phyloP scores from a whole-genome alignment of 1,284 basidiomycete species.

The Trametes polyzona region DNA sequence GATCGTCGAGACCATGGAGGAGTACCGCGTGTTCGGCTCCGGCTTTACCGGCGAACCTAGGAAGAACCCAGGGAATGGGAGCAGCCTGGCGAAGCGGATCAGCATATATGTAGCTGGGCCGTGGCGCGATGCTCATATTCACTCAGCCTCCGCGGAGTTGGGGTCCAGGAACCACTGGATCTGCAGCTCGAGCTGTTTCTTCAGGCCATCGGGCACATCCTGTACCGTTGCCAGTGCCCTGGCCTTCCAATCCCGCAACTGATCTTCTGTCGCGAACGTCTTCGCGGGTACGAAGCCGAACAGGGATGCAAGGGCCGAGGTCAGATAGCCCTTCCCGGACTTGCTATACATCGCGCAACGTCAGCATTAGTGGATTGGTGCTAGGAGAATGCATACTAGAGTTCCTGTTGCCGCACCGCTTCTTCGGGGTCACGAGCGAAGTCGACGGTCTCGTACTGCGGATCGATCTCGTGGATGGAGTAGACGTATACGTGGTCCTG shows the following conservation, averaged over 20 bases:
- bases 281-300: constrained; percentile 3
- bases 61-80: constrained; percentile 10
- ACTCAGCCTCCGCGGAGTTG: constrained; percentile 14
- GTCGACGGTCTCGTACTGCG: constrained; percentile 8
- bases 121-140: not conserved
- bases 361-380: not conserved
- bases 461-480: constrained; percentile 8
- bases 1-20: constrained; percentile 4
- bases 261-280: constrained; percentile 1
- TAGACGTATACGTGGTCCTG: constrained; percentile 11
- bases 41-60: not conserved
- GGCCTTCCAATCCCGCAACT: constrained; percentile 6
- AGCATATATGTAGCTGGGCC: too few relatives aligned
- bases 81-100: constrained; percentile 2
- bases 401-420: constrained; percentile 1
- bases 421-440: not conserved
- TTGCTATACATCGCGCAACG: not conserved
- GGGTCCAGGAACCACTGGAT: constrained; percentile 3
- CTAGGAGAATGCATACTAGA: constrained; percentile 2
- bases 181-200: constrained; percentile 11
- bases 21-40: not conserved
- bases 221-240: not conserved
- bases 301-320: not conserved
- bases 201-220: not conserved
- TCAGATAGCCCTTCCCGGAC: not conserved